Conservation (phyloP, 2,329 filamentous ascomycete species). For the Alternaria brassicae region DNA sequence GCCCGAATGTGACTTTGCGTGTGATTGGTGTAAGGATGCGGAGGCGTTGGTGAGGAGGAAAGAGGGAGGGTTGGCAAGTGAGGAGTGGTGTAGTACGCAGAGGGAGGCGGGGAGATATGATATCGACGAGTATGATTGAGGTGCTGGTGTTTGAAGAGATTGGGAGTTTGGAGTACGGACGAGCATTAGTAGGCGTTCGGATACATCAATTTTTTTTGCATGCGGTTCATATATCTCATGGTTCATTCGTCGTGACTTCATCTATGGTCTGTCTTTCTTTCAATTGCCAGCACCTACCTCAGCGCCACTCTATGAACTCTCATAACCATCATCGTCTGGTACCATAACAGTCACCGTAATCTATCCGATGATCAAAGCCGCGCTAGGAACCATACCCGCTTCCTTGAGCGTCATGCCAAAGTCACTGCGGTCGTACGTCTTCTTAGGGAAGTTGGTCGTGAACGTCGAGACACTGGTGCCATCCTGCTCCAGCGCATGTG, state of each 20-base stretch:
- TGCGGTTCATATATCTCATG: background rate
- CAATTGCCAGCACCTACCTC: background rate
- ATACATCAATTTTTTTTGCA: background rate
- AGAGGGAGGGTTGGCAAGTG: slow-evolving; percentile 54
- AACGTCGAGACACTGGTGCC: slow-evolving; percentile 77
- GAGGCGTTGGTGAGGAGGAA: slow-evolving; percentile 52
- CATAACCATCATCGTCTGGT: background rate
- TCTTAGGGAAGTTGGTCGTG: slow-evolving; percentile 84
- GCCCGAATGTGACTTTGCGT: slow-evolving; percentile 55
- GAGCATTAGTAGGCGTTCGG: background rate
- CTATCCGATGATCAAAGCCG: slow-evolving; percentile 76
- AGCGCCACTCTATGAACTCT: slow-evolving; percentile 1
- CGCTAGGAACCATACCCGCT: slow-evolving; percentile 86
- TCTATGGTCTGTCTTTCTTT: background rate
- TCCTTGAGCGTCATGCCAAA: slow-evolving; percentile 93
- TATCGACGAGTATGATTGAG: slow-evolving; percentile 47
- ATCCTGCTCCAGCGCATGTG: slow-evolving; percentile 75
- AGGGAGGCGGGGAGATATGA: slow-evolving; percentile 54
- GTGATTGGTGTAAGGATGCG: slow-evolving; percentile 58
- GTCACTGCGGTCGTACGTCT: slow-evolving; percentile 74
- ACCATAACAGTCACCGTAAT: background rate
- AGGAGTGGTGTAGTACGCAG: slow-evolving; percentile 60
- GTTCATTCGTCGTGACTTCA: background rate
- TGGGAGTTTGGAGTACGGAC: background rate
- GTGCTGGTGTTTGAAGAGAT: background rate